Evolutionary conservation across 140 eudicot genomes (phyloP).

Genomic region (Oenanthe javanica): DNA sequence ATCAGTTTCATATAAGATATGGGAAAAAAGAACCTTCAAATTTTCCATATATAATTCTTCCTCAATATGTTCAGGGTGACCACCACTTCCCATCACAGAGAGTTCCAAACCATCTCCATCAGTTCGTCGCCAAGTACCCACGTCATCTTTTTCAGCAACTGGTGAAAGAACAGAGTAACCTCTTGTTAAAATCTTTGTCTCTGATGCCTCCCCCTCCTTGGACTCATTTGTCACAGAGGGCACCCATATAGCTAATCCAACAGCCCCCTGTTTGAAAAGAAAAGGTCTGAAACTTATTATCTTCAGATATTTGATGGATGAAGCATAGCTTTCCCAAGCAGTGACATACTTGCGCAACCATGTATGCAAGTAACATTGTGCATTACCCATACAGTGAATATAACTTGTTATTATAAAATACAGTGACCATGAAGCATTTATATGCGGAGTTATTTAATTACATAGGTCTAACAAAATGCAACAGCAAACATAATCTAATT

Average conservation of each 20-base stretch:
- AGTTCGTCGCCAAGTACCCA: constrained; percentile 36
- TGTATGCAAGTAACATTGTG: neutral
- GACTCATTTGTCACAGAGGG: constrained; percentile 89
- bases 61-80: constrained; percentile 44
- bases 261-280: constrained; percentile 67
- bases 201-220: constrained; percentile 59
- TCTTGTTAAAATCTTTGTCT: constrained; percentile 36
- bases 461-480: too few relatives aligned
- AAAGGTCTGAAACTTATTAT: neutral
- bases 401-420: neutral
- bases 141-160: constrained; percentile 44
- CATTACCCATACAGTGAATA: neutral
- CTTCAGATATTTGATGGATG: neutral
- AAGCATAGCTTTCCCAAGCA: neutral
- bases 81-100: constrained; percentile 50
- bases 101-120: constrained; percentile 68
- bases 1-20: constrained; percentile 12
- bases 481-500: too few relatives aligned
- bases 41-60: constrained; percentile 65
- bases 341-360: neutral
- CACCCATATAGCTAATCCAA: constrained; percentile 98
- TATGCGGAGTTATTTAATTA: neutral
- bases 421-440: neutral
- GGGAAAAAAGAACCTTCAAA: constrained; percentile 48
- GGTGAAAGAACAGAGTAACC: constrained; percentile 73